Conservation (phyloP, 768 basidiomycete genomes). For the Suillus subaureus region DNA sequence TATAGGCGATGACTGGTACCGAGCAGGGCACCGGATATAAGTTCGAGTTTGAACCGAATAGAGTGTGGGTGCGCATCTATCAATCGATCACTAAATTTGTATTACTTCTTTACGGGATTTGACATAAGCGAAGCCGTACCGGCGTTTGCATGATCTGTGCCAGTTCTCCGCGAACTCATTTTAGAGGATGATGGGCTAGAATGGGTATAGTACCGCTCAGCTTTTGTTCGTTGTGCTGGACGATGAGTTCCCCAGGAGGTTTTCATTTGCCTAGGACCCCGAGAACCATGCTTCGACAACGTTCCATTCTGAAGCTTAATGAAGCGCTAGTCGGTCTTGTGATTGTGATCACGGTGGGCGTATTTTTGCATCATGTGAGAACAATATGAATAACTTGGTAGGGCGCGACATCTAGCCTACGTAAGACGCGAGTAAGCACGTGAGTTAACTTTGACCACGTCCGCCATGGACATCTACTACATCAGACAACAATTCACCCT, state of each 20-base stretch:
- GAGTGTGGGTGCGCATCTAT: not conserved
- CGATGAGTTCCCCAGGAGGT: not conserved
- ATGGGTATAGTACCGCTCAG: not conserved
- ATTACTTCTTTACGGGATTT: not conserved
- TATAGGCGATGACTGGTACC: constrained; percentile 26
- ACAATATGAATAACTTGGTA: too few relatives aligned
- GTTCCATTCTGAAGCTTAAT: too few relatives aligned
- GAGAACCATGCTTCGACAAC: too few relatives aligned
- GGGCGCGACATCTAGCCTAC: too few relatives aligned
- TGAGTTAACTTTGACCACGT: not conserved
- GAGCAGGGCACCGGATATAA: constrained; percentile 13
- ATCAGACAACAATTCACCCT: constrained; percentile 78
- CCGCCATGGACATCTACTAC: constrained; percentile 55
- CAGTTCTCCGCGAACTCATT: not conserved
- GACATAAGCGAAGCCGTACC: not conserved
- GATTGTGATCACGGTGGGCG: too few relatives aligned
- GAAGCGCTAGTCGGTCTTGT: too few relatives aligned
- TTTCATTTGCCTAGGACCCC: not conserved
- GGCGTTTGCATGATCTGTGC: not conserved
- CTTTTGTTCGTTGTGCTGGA: not conserved
- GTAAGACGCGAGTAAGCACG: too few relatives aligned
- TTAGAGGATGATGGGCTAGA: not conserved
- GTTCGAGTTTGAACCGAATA: constrained; percentile 2
- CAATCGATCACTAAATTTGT: not conserved
- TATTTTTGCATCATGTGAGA: too few relatives aligned